Evolutionary conservation across 305 asterid genomes (phyloP).

Genomic region (Rubia balearica): DNA sequence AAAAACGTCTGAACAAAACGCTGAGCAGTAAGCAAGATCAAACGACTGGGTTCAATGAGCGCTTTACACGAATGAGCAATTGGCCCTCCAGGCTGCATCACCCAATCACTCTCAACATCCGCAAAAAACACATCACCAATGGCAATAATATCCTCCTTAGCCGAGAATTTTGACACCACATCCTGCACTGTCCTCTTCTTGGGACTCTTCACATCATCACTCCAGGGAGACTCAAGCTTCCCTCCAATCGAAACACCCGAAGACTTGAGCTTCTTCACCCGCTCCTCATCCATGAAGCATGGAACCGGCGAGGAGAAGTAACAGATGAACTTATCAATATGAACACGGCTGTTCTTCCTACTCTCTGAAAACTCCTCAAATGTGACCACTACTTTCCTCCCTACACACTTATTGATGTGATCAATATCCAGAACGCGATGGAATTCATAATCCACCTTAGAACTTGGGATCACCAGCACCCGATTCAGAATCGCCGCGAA

Average conservation of each 20-base stretch:
- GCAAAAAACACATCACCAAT: constrained; percentile 95
- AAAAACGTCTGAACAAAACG: constrained; percentile 92
- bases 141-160: constrained; percentile 66
- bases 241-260: constrained; percentile 58
- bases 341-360: constrained; percentile 50
- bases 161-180: constrained; percentile 55
- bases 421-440: constrained; percentile 67
- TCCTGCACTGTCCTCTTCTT: constrained; percentile 49
- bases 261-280: constrained; percentile 68
- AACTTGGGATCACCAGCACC: constrained; percentile 72
- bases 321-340: constrained; percentile 65
- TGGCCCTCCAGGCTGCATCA: constrained; percentile 96
- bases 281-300: constrained; percentile 83
- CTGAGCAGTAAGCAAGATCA: constrained; percentile 87
- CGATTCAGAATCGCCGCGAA: constrained; percentile 82
- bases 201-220: constrained; percentile 88
- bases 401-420: constrained; percentile 74
- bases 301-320: constrained; percentile 82
- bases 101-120: constrained; percentile 81
- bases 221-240: constrained; percentile 73
- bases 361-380: constrained; percentile 72
- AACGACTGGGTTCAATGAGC: constrained; percentile 81
- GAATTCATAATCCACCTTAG: constrained; percentile 79
- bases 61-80: constrained; percentile 86
- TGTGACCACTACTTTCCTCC: constrained; percentile 68